Conservation (phyloP, 192 early-diverging fungal species). For the Podila epigama region DNA sequence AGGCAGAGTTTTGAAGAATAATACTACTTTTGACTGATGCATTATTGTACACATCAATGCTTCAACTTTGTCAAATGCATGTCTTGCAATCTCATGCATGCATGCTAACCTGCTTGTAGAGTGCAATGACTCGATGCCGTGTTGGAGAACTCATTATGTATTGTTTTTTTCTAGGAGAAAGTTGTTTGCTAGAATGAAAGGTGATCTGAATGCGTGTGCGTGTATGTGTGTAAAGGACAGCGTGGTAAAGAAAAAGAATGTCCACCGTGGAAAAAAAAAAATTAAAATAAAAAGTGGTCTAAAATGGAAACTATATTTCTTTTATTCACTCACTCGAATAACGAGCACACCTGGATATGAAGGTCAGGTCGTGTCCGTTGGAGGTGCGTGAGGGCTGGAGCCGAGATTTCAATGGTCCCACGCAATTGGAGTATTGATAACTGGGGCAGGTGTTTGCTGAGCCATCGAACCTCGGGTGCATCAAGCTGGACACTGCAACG, state of each 20-base stretch:
- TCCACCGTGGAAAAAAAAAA: too few relatives aligned
- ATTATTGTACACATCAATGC: not conserved
- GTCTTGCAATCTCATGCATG: not conserved
- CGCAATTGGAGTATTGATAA: constrained; percentile 17
- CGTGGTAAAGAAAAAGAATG: too few relatives aligned
- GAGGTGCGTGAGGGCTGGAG: not conserved
- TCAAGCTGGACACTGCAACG: constrained; percentile 12
- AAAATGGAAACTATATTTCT: too few relatives aligned
- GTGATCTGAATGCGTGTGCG: too few relatives aligned
- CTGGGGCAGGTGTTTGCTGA: constrained; percentile 14
- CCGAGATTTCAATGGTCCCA: constrained; percentile 22
- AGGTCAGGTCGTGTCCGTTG: not conserved
- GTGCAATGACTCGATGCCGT: constrained; percentile 35
- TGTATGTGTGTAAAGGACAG: too few relatives aligned
- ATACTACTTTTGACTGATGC: not conserved
- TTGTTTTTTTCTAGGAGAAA: too few relatives aligned
- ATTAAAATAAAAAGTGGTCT: too few relatives aligned
- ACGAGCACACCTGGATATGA: constrained; percentile 19
- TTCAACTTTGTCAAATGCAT: not conserved
- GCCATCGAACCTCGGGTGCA: constrained; percentile 20
- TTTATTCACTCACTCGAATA: constrained; percentile 14
- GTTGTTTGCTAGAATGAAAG: too few relatives aligned
- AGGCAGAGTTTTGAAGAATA: too few relatives aligned
- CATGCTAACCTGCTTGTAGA: constrained; percentile 43
- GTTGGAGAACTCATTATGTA: constrained; percentile 27